Evolutionary conservation across 495 filamentous ascomycete species (phyloP), one percentile per base, ranked within the genome.

Genomic region (Penicillium tannophilum): DNA sequence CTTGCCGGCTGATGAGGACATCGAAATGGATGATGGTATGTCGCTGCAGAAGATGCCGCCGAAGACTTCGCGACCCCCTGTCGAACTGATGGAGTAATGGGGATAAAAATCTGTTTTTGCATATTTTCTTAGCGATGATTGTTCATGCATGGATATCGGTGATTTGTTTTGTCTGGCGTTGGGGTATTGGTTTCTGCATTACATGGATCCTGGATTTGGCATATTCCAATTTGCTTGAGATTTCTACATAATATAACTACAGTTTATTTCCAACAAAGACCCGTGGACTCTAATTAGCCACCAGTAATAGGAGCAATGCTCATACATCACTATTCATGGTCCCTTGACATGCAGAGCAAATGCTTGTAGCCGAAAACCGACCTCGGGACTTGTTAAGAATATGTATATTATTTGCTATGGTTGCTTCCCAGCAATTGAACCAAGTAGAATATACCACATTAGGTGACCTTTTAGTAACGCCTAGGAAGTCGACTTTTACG

Each of bases 61-160:
- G 51, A 90, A 96, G 71, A 98, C 94, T 3, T 63, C 86, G 5
- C 80, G 93, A 49, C 94, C 94, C 14, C 94, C 94, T 0, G 86
- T 98, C 2, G 94, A 98, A 76, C 73, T 98, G 72, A 97, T 97
- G 91, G 71, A 83, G 52, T 76, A 57, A 66, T 50, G 48, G 41
- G 42, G 39, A 53, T 53, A 45, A 12, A 28, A 47, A 44, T 11
- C 12, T 36, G 28, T 63, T 46, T 52, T 45, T 52, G 33, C 62
- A 57, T 64, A 60, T 41, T 3, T 36, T 12, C 6, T 36, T 65
- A 62, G 55, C 47, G 39, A 60, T 63, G 59, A 52, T 48, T 62
- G 17, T 52, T 55, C 52, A 43, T 59, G 57, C 57, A 52, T 47
- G 28, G 44, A 47, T 26, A n/a, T 12, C 11, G 39, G 41, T 43